Evolutionary conservation across 2,329 filamentous ascomycete genomes (phyloP).

Genomic region (Cercospora beticola): DNA sequence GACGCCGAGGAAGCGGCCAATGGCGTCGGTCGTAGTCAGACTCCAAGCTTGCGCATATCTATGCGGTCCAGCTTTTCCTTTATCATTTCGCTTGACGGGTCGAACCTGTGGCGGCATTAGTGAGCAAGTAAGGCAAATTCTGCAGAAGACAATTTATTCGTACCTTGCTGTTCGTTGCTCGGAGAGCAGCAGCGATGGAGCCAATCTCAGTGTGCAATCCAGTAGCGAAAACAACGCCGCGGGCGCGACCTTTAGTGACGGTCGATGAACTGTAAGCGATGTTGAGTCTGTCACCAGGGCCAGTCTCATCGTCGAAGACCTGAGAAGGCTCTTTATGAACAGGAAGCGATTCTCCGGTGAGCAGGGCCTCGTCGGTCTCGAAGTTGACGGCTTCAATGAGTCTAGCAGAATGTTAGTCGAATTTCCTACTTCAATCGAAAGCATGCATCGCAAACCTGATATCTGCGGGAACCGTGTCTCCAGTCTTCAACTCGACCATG

Average conservation of each 20-base stretch:
- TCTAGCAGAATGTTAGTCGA: constrained; percentile 39
- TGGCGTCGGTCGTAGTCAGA: constrained; percentile 55
- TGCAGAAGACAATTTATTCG: not conserved
- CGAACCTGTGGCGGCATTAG: not conserved
- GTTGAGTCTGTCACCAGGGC: constrained; percentile 67
- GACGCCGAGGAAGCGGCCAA: constrained; percentile 64
- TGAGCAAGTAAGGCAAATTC: not conserved
- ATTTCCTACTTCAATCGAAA: not conserved
- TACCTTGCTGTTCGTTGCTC: constrained; percentile 55
- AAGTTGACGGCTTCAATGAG: constrained; percentile 42
- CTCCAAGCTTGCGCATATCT: constrained; percentile 50
- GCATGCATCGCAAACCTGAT: constrained; percentile 25
- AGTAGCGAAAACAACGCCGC: constrained; percentile 65
- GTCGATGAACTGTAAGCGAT: constrained; percentile 69
- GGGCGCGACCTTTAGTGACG: constrained; percentile 67
- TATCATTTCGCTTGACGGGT: constrained; percentile 39
- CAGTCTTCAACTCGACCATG: constrained; percentile 47
- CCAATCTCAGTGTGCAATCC: constrained; percentile 74
- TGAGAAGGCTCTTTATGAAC: constrained; percentile 62
- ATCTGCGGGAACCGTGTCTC: constrained; percentile 51
- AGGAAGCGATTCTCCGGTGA: constrained; percentile 71
- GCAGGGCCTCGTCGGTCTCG: constrained; percentile 66
- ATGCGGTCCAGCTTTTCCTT: constrained; percentile 35
- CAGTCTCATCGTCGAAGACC: constrained; percentile 53
- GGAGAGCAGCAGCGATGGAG: constrained; percentile 68